Conservation (phyloP, 352 stramenopile species). For the Aphanomyces invadans region DNA sequence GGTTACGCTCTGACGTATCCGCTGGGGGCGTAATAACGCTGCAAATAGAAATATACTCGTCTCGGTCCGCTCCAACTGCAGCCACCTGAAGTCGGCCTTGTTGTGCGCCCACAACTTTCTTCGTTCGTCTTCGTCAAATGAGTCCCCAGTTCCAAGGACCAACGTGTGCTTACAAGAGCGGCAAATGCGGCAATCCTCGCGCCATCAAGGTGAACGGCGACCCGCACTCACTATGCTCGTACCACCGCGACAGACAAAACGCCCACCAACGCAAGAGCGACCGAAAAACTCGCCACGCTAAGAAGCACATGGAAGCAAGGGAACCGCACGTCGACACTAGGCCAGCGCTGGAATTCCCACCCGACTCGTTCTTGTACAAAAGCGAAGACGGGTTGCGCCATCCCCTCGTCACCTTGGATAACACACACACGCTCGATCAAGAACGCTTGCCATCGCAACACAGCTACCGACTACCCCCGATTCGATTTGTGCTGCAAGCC, state of each 20-base stretch:
- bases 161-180: constrained; percentile 17
- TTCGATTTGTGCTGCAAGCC: background rate
- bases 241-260: constrained; percentile 54
- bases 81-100: too few relatives aligned
- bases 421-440: background rate
- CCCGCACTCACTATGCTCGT: constrained; percentile 48
- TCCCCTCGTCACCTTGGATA: background rate
- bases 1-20: too few relatives aligned
- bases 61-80: too few relatives aligned
- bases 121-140: too few relatives aligned
- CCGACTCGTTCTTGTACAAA: background rate
- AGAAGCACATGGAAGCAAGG: background rate
- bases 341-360: background rate
- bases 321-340: too few relatives aligned
- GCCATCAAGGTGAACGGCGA: constrained; percentile 37
- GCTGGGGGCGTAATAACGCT: too few relatives aligned
- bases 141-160: too few relatives aligned
- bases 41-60: too few relatives aligned
- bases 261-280: constrained; percentile 42
- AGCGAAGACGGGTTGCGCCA: background rate
- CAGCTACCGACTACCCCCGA: background rate
- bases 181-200: constrained; percentile 32
- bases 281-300: constrained; percentile 6
- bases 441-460: too few relatives aligned
- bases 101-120: too few relatives aligned